Conservation (phyloP, 1,284 basidiomycete species). For the Boletus semigastroideus region DNA sequence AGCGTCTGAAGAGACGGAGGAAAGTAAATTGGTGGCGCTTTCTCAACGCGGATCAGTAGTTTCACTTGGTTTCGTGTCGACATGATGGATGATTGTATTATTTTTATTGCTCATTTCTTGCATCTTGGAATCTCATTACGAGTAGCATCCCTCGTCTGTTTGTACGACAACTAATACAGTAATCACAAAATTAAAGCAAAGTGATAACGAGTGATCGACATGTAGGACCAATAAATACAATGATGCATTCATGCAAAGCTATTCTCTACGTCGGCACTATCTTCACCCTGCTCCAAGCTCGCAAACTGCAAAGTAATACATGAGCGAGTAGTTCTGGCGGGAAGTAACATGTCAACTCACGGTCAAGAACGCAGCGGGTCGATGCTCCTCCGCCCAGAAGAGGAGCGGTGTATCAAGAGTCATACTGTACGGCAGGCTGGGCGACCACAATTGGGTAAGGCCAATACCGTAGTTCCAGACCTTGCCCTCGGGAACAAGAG, state of each 20-base stretch:
- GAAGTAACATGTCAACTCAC: slow-evolving; percentile 44
- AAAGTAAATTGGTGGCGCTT: slow-evolving; percentile 8
- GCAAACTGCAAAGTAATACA: slow-evolving; percentile 58
- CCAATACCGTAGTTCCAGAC: slow-evolving; percentile 95
- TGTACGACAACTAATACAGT: background rate
- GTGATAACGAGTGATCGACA: slow-evolving; percentile 4
- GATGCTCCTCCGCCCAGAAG: slow-evolving; percentile 97
- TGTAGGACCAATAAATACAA: background rate
- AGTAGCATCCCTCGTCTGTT: background rate
- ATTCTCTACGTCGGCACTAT: slow-evolving; percentile 90
- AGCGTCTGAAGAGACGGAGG: slow-evolving; percentile 12
- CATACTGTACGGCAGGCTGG: slow-evolving; percentile 83
- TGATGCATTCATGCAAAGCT: slow-evolving; percentile 61
- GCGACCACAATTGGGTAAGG: slow-evolving; percentile 89
- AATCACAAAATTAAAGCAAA: background rate
- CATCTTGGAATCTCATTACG: background rate
- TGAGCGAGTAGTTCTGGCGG: slow-evolving; percentile 3
- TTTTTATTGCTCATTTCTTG: slow-evolving; percentile 16
- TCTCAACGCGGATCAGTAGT: slow-evolving; percentile 25
- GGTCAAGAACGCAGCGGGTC: slow-evolving; percentile 88
- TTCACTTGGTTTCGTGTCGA: slow-evolving; percentile 32
- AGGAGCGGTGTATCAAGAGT: slow-evolving; percentile 87
- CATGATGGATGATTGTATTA: slow-evolving; percentile 16
- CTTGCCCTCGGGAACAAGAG: slow-evolving; percentile 85
- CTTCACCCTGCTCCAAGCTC: slow-evolving; percentile 80